phyloP scores from a whole-genome alignment of 1,284 basidiomycete genomes.

The Laetiporus sulphureus region DNA sequence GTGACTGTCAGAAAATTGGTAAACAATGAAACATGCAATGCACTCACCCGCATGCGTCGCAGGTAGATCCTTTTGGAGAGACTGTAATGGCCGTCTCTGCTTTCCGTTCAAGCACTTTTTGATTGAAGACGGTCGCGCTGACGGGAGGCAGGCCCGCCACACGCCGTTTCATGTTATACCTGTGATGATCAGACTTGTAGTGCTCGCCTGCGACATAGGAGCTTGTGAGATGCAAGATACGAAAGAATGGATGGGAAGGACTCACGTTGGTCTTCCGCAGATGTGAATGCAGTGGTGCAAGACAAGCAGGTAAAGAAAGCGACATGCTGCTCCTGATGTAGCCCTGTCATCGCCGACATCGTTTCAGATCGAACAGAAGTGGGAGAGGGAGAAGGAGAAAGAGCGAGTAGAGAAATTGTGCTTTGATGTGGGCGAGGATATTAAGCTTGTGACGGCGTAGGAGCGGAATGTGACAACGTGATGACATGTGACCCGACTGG shows the following conservation, averaged over 20 bases:
- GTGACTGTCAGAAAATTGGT: constrained; percentile 1
- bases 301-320: constrained; percentile 83
- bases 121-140: constrained; percentile 73
- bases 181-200: constrained; percentile 92
- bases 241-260: constrained; percentile 10
- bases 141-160: constrained; percentile 91
- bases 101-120: constrained; percentile 82
- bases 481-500: too few species aligned
- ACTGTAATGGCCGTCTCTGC: constrained; percentile 69
- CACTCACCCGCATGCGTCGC: constrained; percentile 78
- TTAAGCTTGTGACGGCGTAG: too few species aligned
- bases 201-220: constrained; percentile 56
- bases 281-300: constrained; percentile 85
- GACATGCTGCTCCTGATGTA: neutral
- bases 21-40: neutral
- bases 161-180: constrained; percentile 98
- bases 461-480: too few species aligned
- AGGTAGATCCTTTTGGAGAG: constrained; percentile 58
- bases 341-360: too few species aligned
- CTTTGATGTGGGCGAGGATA: too few species aligned
- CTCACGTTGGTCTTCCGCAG: constrained; percentile 82
- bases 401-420: too few species aligned
- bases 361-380: too few species aligned
- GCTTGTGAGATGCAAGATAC: neutral
- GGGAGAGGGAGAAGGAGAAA: too few species aligned